Conservation (phyloP, 352 stramenopile species). For the Globisporangium alternatum region DNA sequence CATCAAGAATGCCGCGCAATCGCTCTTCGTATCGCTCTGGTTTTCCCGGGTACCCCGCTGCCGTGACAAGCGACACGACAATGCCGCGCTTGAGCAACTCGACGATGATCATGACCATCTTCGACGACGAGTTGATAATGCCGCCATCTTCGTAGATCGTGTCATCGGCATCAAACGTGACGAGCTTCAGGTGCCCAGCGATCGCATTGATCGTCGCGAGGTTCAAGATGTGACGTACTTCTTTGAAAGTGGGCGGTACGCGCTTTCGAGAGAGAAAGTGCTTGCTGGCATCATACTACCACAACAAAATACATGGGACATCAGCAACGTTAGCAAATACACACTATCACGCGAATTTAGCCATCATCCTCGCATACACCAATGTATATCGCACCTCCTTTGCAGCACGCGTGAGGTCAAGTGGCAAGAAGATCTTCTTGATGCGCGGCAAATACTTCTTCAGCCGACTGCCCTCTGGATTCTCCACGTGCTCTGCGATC, state of each 20-base stretch:
- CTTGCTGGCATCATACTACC: slow-evolving; percentile 63
- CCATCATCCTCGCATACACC: neutral
- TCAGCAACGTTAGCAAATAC: neutral
- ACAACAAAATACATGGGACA: neutral
- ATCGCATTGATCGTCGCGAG: slow-evolving; percentile 75
- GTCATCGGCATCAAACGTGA: slow-evolving; percentile 85
- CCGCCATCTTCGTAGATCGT: slow-evolving; percentile 87
- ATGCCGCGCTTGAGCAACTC: slow-evolving; percentile 63
- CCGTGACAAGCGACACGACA: slow-evolving; percentile 81
- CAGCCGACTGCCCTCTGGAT: slow-evolving; percentile 38
- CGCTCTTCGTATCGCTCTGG: slow-evolving; percentile 70
- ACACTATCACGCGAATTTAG: neutral
- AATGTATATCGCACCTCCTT: slow-evolving; percentile 21
- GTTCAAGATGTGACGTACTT: slow-evolving; percentile 85
- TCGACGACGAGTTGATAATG: slow-evolving; percentile 57
- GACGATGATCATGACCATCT: slow-evolving; percentile 74
- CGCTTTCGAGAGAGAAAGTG: slow-evolving; percentile 76
- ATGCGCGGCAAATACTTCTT: slow-evolving; percentile 62
- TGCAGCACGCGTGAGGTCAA: slow-evolving; percentile 65
- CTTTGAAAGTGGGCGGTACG: slow-evolving; percentile 82
- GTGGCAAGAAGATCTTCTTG: slow-evolving; percentile 66
- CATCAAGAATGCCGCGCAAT: slow-evolving; percentile 74
- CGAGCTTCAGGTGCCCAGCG: slow-evolving; percentile 67
- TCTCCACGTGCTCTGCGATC: slow-evolving; percentile 65
- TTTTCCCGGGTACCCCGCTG: slow-evolving; percentile 72